Percentiles rank a stretch among this genome's conserved stretches.
phyloP scores from a whole-genome alignment of 768 basidiomycete genomes.

The Ramaria sp. region DNA sequence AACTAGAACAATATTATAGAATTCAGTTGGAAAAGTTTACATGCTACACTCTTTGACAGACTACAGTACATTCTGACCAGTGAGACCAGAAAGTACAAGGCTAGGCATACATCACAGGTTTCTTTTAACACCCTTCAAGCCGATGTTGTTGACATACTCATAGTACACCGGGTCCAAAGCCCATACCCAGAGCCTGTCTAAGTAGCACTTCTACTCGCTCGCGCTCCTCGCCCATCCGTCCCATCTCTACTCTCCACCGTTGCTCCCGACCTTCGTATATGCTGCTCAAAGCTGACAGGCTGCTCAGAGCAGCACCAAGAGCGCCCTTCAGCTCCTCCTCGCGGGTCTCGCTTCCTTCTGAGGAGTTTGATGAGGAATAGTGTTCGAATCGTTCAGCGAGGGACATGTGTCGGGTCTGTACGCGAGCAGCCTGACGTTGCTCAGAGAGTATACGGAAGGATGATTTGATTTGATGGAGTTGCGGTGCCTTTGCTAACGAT shows the following conservation, averaged over 20 bases:
- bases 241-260: constrained; percentile 64
- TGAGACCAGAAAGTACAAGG: too few species aligned
- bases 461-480: constrained; percentile 41
- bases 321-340: constrained; percentile 62
- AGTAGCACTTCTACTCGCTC: constrained; percentile 57
- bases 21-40: too few species aligned
- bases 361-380: constrained; percentile 1
- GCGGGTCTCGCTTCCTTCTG: background rate
- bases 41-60: too few species aligned
- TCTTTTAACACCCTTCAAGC: background rate
- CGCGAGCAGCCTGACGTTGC: constrained; percentile 34
- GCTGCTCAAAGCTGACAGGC: constrained; percentile 47
- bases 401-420: constrained; percentile 17
- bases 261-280: constrained; percentile 63
- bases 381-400: constrained; percentile 7
- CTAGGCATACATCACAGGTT: too few species aligned
- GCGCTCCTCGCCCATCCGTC: constrained; percentile 51
- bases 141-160: background rate
- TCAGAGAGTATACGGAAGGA: constrained; percentile 51
- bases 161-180: constrained; percentile 12
- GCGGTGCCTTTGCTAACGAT: constrained; percentile 14
- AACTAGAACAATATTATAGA: too few species aligned
- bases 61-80: too few species aligned
- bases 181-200: constrained; percentile 48
- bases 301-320: constrained; percentile 56